Evolutionary conservation across 2,329 filamentous ascomycete genomes (phyloP).

Genomic region (Fusarium torreyae): DNA sequence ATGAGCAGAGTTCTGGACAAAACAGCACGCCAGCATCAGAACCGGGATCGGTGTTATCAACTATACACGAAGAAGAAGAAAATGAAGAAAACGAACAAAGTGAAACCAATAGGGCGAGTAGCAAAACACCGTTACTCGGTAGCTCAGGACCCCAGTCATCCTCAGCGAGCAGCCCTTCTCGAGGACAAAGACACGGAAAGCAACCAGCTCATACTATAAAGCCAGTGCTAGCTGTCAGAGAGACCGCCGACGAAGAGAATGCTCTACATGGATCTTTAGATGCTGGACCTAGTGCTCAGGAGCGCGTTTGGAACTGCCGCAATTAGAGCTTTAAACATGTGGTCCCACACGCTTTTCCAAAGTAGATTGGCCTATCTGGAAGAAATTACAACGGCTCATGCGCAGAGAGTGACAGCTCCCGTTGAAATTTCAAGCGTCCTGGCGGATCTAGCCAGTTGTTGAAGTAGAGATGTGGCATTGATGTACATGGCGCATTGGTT

Average conservation of each 20-base stretch:
- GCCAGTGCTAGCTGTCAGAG: neutral
- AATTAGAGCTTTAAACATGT: neutral
- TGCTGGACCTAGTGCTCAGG: neutral
- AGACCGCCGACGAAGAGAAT: neutral
- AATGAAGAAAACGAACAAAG: neutral
- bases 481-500: slow-evolving; percentile 23
- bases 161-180: neutral
- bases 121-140: neutral
- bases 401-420: neutral
- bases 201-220: neutral
- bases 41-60: neutral
- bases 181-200: neutral
- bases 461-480: slow-evolving; percentile 10
- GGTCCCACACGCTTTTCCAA: neutral
- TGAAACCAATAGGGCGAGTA: neutral
- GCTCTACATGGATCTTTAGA: neutral
- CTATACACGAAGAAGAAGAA: slow-evolving; percentile 13
- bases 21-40: neutral
- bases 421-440: neutral
- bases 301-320: neutral
- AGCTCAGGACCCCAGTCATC: neutral
- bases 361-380: neutral
- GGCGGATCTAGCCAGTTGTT: neutral
- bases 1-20: neutral
- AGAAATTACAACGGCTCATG: neutral